Conservation (phyloP, 1,284 basidiomycete genomes). For the Pterula multifida region DNA sequence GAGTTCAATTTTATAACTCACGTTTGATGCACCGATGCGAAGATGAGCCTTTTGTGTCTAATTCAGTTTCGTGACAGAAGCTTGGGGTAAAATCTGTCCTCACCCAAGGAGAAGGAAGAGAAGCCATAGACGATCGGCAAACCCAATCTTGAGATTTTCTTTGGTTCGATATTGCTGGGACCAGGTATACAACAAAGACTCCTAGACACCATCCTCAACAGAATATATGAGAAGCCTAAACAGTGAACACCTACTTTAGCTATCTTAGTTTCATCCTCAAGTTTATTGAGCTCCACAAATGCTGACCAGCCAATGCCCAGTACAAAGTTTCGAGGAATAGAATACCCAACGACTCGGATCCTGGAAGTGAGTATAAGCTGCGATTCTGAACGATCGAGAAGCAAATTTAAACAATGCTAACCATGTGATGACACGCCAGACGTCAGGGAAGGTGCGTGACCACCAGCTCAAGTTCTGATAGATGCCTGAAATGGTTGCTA, state of each 20-base stretch:
- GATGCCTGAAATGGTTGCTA: conserved; percentile 22
- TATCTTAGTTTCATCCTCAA: not conserved
- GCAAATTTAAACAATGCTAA: conserved; percentile 12
- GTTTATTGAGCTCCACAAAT: not conserved
- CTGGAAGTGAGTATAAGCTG: conserved; percentile 4
- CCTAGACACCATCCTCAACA: not conserved
- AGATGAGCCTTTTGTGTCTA: conserved; percentile 17
- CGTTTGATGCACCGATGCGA: conserved; percentile 26
- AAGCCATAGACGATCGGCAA: not conserved
- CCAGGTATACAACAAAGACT: not conserved
- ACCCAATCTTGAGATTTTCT: not conserved
- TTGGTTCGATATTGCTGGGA: not conserved
- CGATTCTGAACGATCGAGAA: conserved; percentile 7
- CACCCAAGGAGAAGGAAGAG: not conserved
- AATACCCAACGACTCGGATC: conserved; percentile 6
- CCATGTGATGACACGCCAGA: conserved; percentile 19
- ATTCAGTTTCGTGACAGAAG: conserved; percentile 5
- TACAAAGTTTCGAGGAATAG: conserved; percentile 1
- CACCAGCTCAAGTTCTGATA: conserved; percentile 17
- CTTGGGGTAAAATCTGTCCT: conserved; percentile 11
- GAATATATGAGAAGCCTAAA: not conserved
- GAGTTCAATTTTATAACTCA: conserved; percentile 10
- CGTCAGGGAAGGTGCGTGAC: conserved; percentile 15
- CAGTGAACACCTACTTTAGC: not conserved
- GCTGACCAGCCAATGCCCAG: conserved; percentile 1